Percentiles rank a stretch among this genome's conserved stretches.
These are phyloP conservation scores for Gelatoporia subvermispora DNA, from an alignment of 768 basidiomycete species.

Conservation along the genomic window DNA sequence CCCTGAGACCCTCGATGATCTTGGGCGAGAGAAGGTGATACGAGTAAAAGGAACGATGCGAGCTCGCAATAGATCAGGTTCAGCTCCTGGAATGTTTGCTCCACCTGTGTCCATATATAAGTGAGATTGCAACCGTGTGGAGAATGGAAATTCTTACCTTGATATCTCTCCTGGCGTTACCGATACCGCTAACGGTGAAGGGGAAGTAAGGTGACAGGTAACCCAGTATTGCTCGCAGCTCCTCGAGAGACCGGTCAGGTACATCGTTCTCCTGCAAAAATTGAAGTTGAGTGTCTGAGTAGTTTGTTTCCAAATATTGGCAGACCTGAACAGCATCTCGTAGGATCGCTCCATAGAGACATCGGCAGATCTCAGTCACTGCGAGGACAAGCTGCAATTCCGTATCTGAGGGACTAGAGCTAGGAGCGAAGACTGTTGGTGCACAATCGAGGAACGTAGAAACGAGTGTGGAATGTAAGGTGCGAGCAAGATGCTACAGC, in stretches of 20 bases:
- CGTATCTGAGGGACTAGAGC: conserved; percentile 49
- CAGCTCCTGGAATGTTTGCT: conserved; percentile 63
- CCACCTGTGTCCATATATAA: conserved; percentile 38
- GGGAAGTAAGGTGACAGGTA: conserved; percentile 87
- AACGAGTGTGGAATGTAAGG: conserved; percentile 73
- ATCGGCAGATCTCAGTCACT: conserved; percentile 51
- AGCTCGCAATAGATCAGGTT: conserved; percentile 79
- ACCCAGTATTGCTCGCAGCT: conserved; percentile 55
- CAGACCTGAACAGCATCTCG: conserved; percentile 37
- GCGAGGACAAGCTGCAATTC: conserved; percentile 58
- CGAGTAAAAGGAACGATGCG: conserved; percentile 54
- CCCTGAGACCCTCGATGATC: conserved; percentile 3
- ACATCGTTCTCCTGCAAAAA: conserved; percentile 20
- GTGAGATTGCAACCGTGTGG: conserved; percentile 1
- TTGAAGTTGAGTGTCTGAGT: conserved; percentile 1
- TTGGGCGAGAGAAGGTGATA: conserved; percentile 9
- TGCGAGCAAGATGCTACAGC: conserved; percentile 59
- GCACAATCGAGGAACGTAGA: conserved; percentile 87
- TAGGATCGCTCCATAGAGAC: conserved; percentile 55
- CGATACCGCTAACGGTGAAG: conserved; percentile 41
- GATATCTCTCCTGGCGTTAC: conserved; percentile 39
- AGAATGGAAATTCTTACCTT: conserved; percentile 37
- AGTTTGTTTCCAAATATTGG: conserved; percentile 7
- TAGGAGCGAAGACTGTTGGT: conserved; percentile 74
- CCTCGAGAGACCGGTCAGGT: conserved; percentile 31